Conservation (phyloP, 129 eudicot genomes). For the Escallonia rubra region DNA sequence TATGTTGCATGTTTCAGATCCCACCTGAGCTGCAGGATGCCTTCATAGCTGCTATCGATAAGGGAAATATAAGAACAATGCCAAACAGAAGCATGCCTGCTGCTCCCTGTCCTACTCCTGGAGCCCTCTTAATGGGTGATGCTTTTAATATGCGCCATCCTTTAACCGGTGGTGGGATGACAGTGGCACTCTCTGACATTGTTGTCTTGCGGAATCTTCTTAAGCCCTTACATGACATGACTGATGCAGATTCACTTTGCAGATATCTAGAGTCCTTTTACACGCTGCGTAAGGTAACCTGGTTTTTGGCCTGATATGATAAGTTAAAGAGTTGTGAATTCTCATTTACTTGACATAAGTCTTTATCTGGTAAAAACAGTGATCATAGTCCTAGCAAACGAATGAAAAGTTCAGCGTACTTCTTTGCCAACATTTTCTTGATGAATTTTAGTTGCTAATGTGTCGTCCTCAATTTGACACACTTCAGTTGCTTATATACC, state of each 20-base stretch:
- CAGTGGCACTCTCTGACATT: constrained; percentile 64
- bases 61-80: constrained; percentile 54
- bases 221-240: constrained; percentile 39
- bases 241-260: constrained; percentile 36
- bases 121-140: constrained; percentile 61
- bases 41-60: constrained; percentile 39
- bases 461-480: too few species aligned
- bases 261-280: constrained; percentile 51
- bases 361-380: too few species aligned
- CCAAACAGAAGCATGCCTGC: constrained; percentile 67
- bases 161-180: constrained; percentile 79
- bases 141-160: constrained; percentile 82
- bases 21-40: constrained; percentile 46
- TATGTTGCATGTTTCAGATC: constrained; percentile 19
- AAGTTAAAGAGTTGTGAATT: too few species aligned
- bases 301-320: not conserved
- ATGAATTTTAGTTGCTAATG: too few species aligned
- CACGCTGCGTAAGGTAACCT: constrained; percentile 58
- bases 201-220: constrained; percentile 50
- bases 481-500: too few species aligned
- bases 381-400: too few species aligned
- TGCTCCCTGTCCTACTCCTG: constrained; percentile 51
- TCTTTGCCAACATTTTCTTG: too few species aligned
- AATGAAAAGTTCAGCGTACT: too few species aligned
- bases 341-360: too few species aligned